A percentile compares a stretch with the other conserved stretches of the same genome.
phyloP scores from a whole-genome alignment of 306 rosid species.

The Cucumis cinereus region DNA sequence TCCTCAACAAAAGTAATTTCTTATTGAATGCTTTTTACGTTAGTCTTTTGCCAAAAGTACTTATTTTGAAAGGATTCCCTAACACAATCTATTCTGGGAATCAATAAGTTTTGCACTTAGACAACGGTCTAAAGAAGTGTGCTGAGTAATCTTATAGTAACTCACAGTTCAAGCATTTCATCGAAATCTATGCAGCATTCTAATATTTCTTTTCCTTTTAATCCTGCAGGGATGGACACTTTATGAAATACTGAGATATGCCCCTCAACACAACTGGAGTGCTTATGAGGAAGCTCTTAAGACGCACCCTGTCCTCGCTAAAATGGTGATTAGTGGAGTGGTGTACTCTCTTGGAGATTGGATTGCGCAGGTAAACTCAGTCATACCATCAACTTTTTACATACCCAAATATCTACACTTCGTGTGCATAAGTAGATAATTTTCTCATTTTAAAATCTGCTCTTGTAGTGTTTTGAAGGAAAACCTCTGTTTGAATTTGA shows the following conservation, averaged over 20 bases:
- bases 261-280: constrained; percentile 88
- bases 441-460: neutral
- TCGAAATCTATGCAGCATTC: neutral
- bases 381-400: neutral
- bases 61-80: neutral
- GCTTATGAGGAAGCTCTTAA: constrained; percentile 97
- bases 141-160: neutral
- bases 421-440: neutral
- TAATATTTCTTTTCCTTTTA: neutral
- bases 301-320: constrained; percentile 85
- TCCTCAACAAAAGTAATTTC: neutral
- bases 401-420: neutral
- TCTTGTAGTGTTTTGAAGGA: constrained; percentile 85
- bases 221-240: constrained; percentile 81
- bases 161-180: neutral
- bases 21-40: neutral
- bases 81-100: neutral
- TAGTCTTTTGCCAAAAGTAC: neutral
- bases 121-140: neutral
- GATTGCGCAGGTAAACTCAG: constrained; percentile 70
- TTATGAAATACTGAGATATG: constrained; percentile 80
- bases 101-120: neutral
- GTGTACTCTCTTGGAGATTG: constrained; percentile 93
- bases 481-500: constrained; percentile 89
- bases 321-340: constrained; percentile 95